Evolutionary conservation across 1,139 yeast genomes (phyloP), one percentile per base, ranked within the genome.

Genomic region (Chernovozyma aurita): DNA sequence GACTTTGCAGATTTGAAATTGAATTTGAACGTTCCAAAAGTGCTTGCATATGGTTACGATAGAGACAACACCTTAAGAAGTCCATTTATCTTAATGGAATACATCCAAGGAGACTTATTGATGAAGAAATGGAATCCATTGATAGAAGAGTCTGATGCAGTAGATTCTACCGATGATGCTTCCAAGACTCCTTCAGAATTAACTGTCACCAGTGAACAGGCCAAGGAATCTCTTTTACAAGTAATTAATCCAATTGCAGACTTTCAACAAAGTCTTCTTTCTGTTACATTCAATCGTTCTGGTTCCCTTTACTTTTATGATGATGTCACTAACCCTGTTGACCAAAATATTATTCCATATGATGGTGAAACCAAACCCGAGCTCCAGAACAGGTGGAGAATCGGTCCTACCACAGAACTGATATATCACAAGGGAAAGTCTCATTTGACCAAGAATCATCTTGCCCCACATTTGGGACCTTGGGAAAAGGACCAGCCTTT

Each of bases 91-190:
- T 68, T 92, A 46, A 76, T 84, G 79, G 96, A 90, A 56, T 78
- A 64, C 50, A 70, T 85, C 42, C 80, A 77, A 31, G 96, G 97
- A 34, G 83, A 80, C 27, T 71, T 85, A 40, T 68, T 90, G 47
- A 90, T 90, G 95, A 84, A 76, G 50, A 69, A 78, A 43, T 92
- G 98, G 98, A 78, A 85, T 44, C 97, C 98, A 21, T 73, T 85
- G 55, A 6, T 28, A n/a, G 18, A 28, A n/a, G 65, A 73, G 25
- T 46, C 52, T 18, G 34, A 29, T 9, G 24, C 21, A 3, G 28
- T 12, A 4, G 60, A 67, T 48, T 61, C 68, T 21, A 60, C 59
- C 27, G 59, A 51, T 36, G 65, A 70, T 31, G 53, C 59, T 27
- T 61, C 57, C 17, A 54, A 50, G 16, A n/a, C n/a, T n/a, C n/a